phyloP scores from a whole-genome alignment of 2,329 filamentous ascomycete genomes.

The Sporothrix inflata region DNA sequence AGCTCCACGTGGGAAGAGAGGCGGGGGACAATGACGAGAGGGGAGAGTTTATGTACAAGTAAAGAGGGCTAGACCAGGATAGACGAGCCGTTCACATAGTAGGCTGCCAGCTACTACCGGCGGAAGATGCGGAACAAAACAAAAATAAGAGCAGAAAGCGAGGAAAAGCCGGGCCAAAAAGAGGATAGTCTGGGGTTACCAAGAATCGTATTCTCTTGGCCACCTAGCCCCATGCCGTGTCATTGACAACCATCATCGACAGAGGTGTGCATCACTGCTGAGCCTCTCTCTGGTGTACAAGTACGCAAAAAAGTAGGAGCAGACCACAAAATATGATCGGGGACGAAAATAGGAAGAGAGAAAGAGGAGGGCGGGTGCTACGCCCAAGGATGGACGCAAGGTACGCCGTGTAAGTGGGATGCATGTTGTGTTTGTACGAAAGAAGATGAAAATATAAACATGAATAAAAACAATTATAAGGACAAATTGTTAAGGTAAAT shows the following conservation, averaged over 20 bases:
- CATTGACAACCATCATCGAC: neutral
- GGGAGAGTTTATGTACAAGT: neutral
- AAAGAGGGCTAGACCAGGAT: neutral
- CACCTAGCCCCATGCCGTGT: neutral
- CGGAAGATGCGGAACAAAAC: neutral
- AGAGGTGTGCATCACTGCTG: neutral
- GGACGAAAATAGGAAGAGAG: neutral
- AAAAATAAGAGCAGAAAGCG: neutral
- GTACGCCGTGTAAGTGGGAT: constrained; percentile 11
- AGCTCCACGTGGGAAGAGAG: neutral
- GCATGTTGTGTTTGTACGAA: constrained; percentile 3
- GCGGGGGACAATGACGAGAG: neutral
- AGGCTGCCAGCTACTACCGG: neutral
- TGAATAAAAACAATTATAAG: neutral
- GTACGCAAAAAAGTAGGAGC: neutral
- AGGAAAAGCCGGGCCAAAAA: neutral
- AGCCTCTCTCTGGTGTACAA: neutral
- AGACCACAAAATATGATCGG: neutral
- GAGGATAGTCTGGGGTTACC: constrained; percentile 2
- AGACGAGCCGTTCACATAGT: neutral
- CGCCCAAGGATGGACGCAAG: neutral
- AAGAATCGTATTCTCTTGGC: neutral
- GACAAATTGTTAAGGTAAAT: neutral
- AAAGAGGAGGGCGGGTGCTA: neutral
- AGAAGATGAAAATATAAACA: neutral